These are phyloP conservation scores for Naganishia friedmannii DNA, from an alignment of 768 basidiomycete genomes.

Conservation along the genomic window DNA sequence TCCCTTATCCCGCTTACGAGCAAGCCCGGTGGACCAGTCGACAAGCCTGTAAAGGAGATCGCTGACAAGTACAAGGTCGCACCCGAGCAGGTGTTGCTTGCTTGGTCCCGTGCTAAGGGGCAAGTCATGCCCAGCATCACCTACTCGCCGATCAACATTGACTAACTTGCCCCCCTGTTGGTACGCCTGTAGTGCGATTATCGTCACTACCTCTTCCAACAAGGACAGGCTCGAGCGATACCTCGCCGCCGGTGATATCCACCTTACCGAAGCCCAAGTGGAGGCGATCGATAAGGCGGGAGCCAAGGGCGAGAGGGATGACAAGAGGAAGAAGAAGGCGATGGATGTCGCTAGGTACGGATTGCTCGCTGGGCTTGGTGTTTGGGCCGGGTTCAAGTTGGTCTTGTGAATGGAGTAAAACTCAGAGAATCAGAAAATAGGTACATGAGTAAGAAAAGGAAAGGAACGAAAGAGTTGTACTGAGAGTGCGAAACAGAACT, in stretches of 20 bases:
- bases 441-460: neutral
- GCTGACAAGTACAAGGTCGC: conserved; percentile 61
- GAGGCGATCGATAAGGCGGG: conserved; percentile 51
- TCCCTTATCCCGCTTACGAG: conserved; percentile 64
- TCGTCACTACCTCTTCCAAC: conserved; percentile 48
- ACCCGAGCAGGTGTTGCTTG: conserved; percentile 65
- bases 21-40: conserved; percentile 65
- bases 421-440: neutral
- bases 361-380: conserved; percentile 2
- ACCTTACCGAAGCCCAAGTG: conserved; percentile 49
- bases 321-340: neutral
- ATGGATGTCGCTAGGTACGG: neutral
- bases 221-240: conserved; percentile 65
- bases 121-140: conserved; percentile 68
- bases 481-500: too few species aligned
- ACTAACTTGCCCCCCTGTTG: too few species aligned
- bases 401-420: conserved; percentile 11
- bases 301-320: conserved; percentile 39
- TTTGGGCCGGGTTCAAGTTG: conserved; percentile 12
- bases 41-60: conserved; percentile 58
- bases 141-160: conserved; percentile 47
- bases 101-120: conserved; percentile 69
- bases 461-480: neutral
- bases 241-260: conserved; percentile 64
- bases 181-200: conserved; percentile 40